phyloP scores from a whole-genome alignment of 140 eudicot genomes.

The Bidens hawaiensis region DNA sequence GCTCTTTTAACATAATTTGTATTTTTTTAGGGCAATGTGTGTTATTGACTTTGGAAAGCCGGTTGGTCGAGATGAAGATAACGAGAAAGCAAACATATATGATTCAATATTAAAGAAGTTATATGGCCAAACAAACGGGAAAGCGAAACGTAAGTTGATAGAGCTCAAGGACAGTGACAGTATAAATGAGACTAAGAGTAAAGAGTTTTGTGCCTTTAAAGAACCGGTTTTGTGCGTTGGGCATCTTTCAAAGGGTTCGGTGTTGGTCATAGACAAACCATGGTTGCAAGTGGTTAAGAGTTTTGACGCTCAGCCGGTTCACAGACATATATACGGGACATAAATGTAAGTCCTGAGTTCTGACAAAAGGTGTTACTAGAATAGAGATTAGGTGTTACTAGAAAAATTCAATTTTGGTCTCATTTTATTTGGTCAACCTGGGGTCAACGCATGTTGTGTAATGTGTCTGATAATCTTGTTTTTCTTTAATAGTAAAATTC shows the following conservation, averaged over 20 bases:
- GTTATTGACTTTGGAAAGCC: slow-evolving; percentile 67
- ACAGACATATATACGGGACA: slow-evolving; percentile 83
- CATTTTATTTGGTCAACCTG: slow-evolving; percentile 14
- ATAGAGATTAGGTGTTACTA: slow-evolving; percentile 32
- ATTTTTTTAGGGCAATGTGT: slow-evolving; percentile 62
- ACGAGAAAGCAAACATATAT: slow-evolving; percentile 33
- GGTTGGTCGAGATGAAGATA: slow-evolving; percentile 40
- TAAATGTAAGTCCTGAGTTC: slow-evolving; percentile 21
- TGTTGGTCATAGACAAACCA: slow-evolving; percentile 76
- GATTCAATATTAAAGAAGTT: slow-evolving; percentile 29
- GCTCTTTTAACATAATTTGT: neutral
- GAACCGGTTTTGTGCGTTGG: slow-evolving; percentile 87
- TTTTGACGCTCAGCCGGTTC: slow-evolving; percentile 73
- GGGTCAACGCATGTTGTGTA: slow-evolving; percentile 43
- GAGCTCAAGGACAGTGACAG: slow-evolving; percentile 34
- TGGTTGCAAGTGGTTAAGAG: slow-evolving; percentile 74
- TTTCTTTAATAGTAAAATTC: slow-evolving; percentile 24
- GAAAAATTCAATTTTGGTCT: slow-evolving; percentile 32
- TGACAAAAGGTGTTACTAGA: slow-evolving; percentile 17
- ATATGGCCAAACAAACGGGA: slow-evolving; percentile 32
- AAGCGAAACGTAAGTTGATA: slow-evolving; percentile 52
- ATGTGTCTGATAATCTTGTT: slow-evolving; percentile 37
- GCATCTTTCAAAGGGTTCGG: slow-evolving; percentile 68
- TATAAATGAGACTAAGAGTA: slow-evolving; percentile 44
- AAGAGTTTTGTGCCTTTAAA: slow-evolving; percentile 56